Evolutionary conservation across 148 eudicot species (phyloP).

Genomic region (Amaranthus cruentus): DNA sequence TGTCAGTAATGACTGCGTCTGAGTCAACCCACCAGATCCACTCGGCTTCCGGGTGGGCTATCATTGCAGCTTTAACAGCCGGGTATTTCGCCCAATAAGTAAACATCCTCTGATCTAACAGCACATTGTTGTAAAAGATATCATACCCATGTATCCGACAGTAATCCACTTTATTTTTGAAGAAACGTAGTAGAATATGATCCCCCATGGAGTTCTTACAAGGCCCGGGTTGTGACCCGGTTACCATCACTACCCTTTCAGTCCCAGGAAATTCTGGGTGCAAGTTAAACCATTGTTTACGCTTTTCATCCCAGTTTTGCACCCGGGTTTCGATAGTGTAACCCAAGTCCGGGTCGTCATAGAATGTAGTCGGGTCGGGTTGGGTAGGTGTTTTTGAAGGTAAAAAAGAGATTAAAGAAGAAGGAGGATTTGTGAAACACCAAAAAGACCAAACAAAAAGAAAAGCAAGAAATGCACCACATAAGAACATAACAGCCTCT

Average conservation of each 20-base stretch:
- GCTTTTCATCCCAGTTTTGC: conserved; percentile 69
- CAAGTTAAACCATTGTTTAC: conserved; percentile 45
- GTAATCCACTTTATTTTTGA: conserved; percentile 90
- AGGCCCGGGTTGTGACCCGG: conserved; percentile 81
- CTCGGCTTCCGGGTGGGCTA: conserved; percentile 94
- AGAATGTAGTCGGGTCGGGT: conserved; percentile 42
- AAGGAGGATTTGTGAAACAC: conserved; percentile 33
- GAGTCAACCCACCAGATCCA: conserved; percentile 99
- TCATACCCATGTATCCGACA: conserved; percentile 81
- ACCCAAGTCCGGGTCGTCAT: conserved; percentile 53
- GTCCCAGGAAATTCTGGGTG: conserved; percentile 41
- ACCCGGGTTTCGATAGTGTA: conserved; percentile 45
- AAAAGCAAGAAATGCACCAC: conserved; percentile 40
- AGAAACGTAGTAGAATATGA: conserved; percentile 50
- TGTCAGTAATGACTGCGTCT: conserved; percentile 85
- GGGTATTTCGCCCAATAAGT: conserved; percentile 84
- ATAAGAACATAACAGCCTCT: conserved; percentile 28
- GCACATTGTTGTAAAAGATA: conserved; percentile 68
- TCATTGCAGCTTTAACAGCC: conserved; percentile 68
- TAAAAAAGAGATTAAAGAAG: conserved; percentile 21
- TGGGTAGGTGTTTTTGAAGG: background rate
- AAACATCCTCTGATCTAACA: conserved; percentile 59
- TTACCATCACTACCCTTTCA: conserved; percentile 47
- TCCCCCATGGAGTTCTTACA: conserved; percentile 72
- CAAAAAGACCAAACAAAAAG: conserved; percentile 49